phyloP scores from a whole-genome alignment of 75 land plant genomes.

The Pinus albicaulis region DNA sequence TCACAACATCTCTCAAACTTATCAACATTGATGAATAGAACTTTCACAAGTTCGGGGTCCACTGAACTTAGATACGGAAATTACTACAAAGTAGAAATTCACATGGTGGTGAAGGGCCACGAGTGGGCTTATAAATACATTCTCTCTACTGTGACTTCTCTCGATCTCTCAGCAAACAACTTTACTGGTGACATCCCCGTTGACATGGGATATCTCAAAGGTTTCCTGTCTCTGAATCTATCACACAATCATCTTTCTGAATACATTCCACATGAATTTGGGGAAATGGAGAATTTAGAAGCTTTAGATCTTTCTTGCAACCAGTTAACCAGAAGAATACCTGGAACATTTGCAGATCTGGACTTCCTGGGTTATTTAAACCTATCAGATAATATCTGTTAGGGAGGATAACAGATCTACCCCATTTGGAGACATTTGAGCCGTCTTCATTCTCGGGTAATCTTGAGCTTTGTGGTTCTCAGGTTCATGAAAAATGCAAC shows the following conservation, averaged over 20 bases:
- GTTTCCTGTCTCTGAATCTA: background rate
- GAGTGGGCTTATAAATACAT: slow-evolving; percentile 1
- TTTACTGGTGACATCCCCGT: slow-evolving; percentile 7
- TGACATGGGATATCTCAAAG: background rate
- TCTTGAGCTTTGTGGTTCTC: slow-evolving; percentile 13
- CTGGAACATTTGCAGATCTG: background rate
- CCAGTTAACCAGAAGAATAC: slow-evolving; percentile 13
- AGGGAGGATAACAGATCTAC: slow-evolving; percentile 2
- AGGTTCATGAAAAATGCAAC: background rate
- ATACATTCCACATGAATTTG: background rate
- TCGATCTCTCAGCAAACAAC: slow-evolving; percentile 6
- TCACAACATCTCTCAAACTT: slow-evolving; percentile 18
- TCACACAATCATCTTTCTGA: slow-evolving; percentile 6
- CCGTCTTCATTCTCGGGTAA: slow-evolving; percentile 6
- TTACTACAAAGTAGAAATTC: background rate
- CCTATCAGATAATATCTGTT: slow-evolving; percentile 8
- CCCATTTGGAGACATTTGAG: background rate
- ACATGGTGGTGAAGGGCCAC: background rate
- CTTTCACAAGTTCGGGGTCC: background rate
- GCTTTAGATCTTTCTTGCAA: slow-evolving; percentile 12
- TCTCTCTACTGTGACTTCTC: background rate
- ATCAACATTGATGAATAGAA: background rate
- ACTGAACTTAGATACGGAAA: background rate
- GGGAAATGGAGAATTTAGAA: background rate
- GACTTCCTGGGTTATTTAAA: slow-evolving; percentile 5